These are phyloP conservation scores for Alternaria postmessia DNA, from an alignment of 2,329 filamentous ascomycete genomes.

Conservation along the genomic window DNA sequence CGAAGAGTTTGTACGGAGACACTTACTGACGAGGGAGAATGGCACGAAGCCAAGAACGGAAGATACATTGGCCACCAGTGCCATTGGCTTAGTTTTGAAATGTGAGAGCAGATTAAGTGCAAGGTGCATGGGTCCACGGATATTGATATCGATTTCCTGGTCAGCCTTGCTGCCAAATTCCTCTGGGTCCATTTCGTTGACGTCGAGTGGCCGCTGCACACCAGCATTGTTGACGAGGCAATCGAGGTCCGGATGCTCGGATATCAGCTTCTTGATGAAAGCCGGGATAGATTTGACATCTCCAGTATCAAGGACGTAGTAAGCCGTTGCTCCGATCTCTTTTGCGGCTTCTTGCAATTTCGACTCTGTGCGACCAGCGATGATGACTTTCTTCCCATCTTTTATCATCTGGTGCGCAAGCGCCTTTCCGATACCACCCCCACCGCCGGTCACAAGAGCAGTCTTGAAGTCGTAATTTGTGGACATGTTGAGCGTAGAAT, in stretches of 20 bases:
- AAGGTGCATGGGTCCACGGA: conserved; percentile 66
- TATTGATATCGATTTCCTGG: conserved; percentile 66
- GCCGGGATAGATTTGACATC: conserved; percentile 53
- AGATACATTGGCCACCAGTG: conserved; percentile 63
- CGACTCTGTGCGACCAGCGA: conserved; percentile 63
- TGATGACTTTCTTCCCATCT: conserved; percentile 60
- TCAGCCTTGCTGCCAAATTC: conserved; percentile 62
- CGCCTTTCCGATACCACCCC: conserved; percentile 61
- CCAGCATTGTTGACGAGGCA: conserved; percentile 68
- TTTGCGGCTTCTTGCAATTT: conserved; percentile 57
- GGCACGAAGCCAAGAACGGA: conserved; percentile 64
- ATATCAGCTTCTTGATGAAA: conserved; percentile 57
- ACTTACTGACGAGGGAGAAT: conserved; percentile 57
- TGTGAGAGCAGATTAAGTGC: conserved; percentile 60
- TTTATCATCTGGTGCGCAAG: conserved; percentile 57
- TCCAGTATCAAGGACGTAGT: conserved; percentile 64
- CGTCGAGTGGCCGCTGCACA: conserved; percentile 63
- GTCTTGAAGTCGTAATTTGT: conserved; percentile 51
- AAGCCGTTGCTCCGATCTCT: conserved; percentile 58
- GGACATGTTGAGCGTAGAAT: conserved; percentile 18
- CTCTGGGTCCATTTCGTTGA: conserved; percentile 46
- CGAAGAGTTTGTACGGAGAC: not conserved
- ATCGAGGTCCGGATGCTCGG: conserved; percentile 63
- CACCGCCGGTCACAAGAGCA: conserved; percentile 57
- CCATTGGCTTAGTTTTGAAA: conserved; percentile 53